Base-by-base conservation (phyloP, 78 protist genomes). In the Capsaspora owczarzaki region DNA sequence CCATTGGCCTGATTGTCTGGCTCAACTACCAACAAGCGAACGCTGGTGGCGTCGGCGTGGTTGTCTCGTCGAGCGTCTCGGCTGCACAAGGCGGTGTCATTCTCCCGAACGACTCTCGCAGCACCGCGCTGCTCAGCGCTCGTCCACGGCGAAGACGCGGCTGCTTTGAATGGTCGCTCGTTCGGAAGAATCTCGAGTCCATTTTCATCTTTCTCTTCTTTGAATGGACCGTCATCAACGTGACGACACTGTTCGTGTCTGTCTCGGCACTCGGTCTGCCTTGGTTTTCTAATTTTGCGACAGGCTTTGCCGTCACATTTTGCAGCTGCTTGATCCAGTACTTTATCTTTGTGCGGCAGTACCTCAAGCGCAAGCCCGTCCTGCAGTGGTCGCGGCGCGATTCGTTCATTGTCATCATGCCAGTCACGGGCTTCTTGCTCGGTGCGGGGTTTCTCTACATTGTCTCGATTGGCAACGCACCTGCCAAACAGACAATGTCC, bases 151-250 rank as follows among this genome's bases (percentile, higher is more conserved):
- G n/a, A n/a, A n/a, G n/a, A n/a, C 66, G 66, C 66, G 8, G 66
- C 66, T 29, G 12, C 29, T 29, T 56, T 6, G 33, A 56, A 16
- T 29, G 33, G 29, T 6, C 66, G 33, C 66, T 56, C 35, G 33
- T 56, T 16, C 66, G 66, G 29, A 10, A 6, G 8, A 56, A 56
- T 29, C 8, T 12, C 66, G 33, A 25, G 33, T 25, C 33, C 66
- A 56, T 56, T 12, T 29, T 56, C 66, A 56, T 29, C 10, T 56
- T 56, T 29, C 66, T 56, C 35, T 56, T 16, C 33, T 56, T 56
- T 12, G 66, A 56, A 29, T 56, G 66, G 66, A 56, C 66, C 66
- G 66, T 56, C 66, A 56, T 56, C 66, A 56, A 56, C 66, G 25
- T 56, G 33, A 56, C 66, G 35, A 25, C 66, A 2, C 66, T 56